Evolutionary conservation across 495 filamentous ascomycete species (phyloP), one percentile per base, ranked within the genome.

Genomic region (Penicillium cinerascens): DNA sequence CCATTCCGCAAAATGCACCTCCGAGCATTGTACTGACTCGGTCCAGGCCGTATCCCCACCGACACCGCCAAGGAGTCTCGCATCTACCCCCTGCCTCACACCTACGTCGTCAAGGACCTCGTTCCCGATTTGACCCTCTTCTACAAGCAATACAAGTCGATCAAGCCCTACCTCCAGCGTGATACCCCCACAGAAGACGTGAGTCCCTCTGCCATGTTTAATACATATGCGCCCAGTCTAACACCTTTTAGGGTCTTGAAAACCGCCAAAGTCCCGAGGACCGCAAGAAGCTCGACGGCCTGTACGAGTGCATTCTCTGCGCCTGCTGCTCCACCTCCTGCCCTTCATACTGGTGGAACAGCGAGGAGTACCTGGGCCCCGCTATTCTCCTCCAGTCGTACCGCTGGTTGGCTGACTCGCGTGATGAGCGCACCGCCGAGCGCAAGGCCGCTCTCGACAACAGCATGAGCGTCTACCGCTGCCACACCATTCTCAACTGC

Each of bases 131-230:
- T 98, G 59, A 98, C 93, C 59, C 88, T 89, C 54, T 97, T 98
- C 85, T 98, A 98, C 87, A 96, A 97, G 80, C 93, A 98, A 82
- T 98, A 98, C 85, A 96, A 96, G 77, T 96, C 92, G 20, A 96
- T 98, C 78, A 95, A 98, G 82, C 93, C 93, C 6, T 98, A 96
- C 69, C 87, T 98, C 29, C 93, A 96, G 75, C 81, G 89, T 56
- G 84, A 90, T 54, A 91, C 87, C 27, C 83, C 85, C 36, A 72
- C 87, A 15, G 79, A 82, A 35, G 86, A 93, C 63, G 89, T 91
- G 80, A 68, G 85, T 75, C 15, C 29, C 49, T 11, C 10, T 36
- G 5, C 8, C 18, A 11, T 33, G 0, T 16, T 18, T 27, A 15
- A 38, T 5, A 20, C 4, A 16, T 15, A n/a, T 1, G 3, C 20